Evolutionary conservation across 192 early-diverging fungal genomes (phyloP).

Genomic region (Coemansia guatemalensis): DNA sequence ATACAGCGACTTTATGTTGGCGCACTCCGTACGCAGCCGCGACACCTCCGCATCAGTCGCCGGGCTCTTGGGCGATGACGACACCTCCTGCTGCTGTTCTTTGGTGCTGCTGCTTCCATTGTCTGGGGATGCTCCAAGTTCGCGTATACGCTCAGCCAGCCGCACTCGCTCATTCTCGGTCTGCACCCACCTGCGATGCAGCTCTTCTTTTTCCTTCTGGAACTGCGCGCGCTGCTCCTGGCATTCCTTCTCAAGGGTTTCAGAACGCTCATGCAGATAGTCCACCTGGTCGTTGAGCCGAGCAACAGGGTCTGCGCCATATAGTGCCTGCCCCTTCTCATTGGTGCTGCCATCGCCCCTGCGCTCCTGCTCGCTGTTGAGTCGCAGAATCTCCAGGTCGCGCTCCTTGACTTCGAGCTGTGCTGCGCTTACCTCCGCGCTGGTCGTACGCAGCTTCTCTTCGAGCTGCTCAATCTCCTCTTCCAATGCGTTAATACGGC

Average conservation of each 20-base stretch:
- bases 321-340: not conserved
- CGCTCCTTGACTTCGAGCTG: conserved; percentile 41
- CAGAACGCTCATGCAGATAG: conserved; percentile 44
- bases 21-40: conserved; percentile 34
- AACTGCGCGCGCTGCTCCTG: conserved; percentile 38
- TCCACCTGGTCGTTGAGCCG: conserved; percentile 48
- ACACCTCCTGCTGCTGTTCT: not conserved
- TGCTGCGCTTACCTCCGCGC: conserved; percentile 23
- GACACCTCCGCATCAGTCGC: conserved; percentile 5
- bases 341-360: not conserved
- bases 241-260: conserved; percentile 31
- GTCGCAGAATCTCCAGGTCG: conserved; percentile 41
- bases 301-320: conserved; percentile 7
- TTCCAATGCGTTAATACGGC: conserved; percentile 40
- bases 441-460: conserved; percentile 15
- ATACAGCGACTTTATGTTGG: conserved; percentile 50
- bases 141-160: conserved; percentile 9
- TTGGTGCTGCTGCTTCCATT: not conserved
- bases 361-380: conserved; percentile 27
- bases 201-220: conserved; percentile 32
- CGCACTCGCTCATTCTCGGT: conserved; percentile 46
- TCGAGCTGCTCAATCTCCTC: conserved; percentile 40
- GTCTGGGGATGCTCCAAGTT: not conserved
- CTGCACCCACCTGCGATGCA: conserved; percentile 39
- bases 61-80: not conserved